Evolutionary conservation across 305 asterid genomes (phyloP).

Genomic region (Salvia sclarea): DNA sequence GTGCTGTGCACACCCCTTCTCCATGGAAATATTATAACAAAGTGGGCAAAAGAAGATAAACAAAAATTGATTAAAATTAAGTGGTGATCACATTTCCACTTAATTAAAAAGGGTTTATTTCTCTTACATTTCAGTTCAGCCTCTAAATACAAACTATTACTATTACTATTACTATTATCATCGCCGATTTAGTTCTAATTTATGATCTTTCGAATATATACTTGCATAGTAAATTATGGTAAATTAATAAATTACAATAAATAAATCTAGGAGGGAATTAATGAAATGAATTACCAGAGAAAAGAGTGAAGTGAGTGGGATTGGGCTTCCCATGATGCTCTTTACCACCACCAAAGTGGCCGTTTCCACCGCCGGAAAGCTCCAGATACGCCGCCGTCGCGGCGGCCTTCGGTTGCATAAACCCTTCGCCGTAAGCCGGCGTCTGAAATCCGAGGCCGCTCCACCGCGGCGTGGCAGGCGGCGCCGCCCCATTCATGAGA

Average conservation of each 20-base stretch:
- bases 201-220: no score
- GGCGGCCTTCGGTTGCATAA: slow-evolving; percentile 28
- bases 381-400: slow-evolving; percentile 11
- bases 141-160: neutral
- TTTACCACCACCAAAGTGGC: slow-evolving; percentile 20
- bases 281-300: slow-evolving; percentile 38
- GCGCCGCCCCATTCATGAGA: slow-evolving; percentile 26
- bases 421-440: slow-evolving; percentile 21
- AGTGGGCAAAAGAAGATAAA: neutral
- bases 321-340: slow-evolving; percentile 32
- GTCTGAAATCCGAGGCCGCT: slow-evolving; percentile 33
- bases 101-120: neutral
- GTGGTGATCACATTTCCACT: neutral
- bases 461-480: slow-evolving; percentile 37
- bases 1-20: no score
- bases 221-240: no score
- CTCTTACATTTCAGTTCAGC: neutral
- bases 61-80: no score
- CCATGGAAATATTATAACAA: no score
- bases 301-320: slow-evolving; percentile 39
- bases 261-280: neutral
- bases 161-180: no score
- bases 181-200: no score
- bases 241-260: no score
- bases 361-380: neutral